Evolutionary conservation across 257 asterid genomes (phyloP).

Genomic region (Henckelia pumila): DNA sequence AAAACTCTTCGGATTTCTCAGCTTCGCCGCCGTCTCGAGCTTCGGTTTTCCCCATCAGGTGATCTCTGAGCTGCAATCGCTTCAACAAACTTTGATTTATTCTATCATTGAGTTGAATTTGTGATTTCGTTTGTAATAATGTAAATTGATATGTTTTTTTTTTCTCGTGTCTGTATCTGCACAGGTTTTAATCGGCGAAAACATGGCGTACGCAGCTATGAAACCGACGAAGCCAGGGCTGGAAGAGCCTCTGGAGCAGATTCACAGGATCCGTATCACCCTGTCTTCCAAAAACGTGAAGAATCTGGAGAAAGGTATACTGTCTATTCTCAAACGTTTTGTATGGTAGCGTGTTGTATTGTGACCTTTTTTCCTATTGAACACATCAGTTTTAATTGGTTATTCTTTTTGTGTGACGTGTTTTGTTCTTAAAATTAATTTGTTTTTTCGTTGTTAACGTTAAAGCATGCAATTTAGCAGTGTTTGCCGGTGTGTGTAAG

Average conservation of each 20-base stretch:
- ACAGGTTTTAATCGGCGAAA: slow-evolving; percentile 5
- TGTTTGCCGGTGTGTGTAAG: not conserved
- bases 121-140: not conserved
- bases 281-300: slow-evolving; percentile 57
- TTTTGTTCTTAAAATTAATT: too few relatives aligned
- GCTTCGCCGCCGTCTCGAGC: slow-evolving; percentile 20
- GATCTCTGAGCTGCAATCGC: not conserved
- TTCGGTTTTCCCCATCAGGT: slow-evolving; percentile 18
- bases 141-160: not conserved
- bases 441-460: too few relatives aligned
- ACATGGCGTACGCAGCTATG: slow-evolving; percentile 59
- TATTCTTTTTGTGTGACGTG: too few relatives aligned
- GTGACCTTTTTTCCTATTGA: not conserved
- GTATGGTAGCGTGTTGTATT: not conserved
- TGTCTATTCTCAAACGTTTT: not conserved
- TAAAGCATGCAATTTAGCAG: not conserved
- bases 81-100: not conserved
- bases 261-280: slow-evolving; percentile 59
- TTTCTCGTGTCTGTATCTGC: not conserved
- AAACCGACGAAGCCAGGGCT: slow-evolving; percentile 54
- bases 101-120: not conserved
- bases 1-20: slow-evolving; percentile 19
- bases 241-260: slow-evolving; percentile 44
- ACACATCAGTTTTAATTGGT: not conserved
- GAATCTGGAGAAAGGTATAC: slow-evolving; percentile 63